Evolutionary conservation across 129 eudicot genomes (phyloP).

Genomic region (Arctium lappa): DNA sequence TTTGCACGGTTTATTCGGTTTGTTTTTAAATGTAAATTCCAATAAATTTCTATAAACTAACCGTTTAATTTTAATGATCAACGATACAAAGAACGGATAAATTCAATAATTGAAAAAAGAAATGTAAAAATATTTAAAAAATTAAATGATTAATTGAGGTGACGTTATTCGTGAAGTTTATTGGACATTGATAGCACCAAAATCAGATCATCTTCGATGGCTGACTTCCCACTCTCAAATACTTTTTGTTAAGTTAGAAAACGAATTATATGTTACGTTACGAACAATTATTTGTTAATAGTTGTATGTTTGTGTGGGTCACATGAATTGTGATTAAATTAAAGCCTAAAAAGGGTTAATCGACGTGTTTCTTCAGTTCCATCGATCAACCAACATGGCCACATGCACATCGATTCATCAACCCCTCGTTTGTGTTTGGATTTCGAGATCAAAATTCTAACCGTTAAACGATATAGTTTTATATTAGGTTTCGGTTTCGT

Average conservation of each 20-base stretch:
- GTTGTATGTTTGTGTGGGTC: constrained; percentile 3
- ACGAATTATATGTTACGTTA: constrained; percentile 16
- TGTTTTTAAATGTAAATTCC: no score
- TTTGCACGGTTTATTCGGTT: no score
- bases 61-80: not conserved
- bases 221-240: not conserved
- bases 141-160: not conserved
- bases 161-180: not conserved
- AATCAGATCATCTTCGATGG: constrained; percentile 19
- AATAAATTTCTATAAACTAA: not conserved
- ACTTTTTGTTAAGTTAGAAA: not conserved
- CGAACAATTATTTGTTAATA: constrained; percentile 17
- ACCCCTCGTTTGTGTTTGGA: constrained; percentile 27
- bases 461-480: not conserved
- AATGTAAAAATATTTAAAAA: not conserved
- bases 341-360: constrained; percentile 16
- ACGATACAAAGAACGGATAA: not conserved
- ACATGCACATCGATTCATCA: constrained; percentile 35
- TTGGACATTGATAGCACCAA: constrained; percentile 18
- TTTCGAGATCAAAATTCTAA: constrained; percentile 20
- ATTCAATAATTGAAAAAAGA: not conserved
- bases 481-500: not conserved
- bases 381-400: constrained; percentile 32
- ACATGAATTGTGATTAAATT: constrained; percentile 11
- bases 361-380: constrained; percentile 31